Evolutionary conservation across 2,329 filamentous ascomycete species (phyloP).

Genomic region (Geoglossum cookeanum): DNA sequence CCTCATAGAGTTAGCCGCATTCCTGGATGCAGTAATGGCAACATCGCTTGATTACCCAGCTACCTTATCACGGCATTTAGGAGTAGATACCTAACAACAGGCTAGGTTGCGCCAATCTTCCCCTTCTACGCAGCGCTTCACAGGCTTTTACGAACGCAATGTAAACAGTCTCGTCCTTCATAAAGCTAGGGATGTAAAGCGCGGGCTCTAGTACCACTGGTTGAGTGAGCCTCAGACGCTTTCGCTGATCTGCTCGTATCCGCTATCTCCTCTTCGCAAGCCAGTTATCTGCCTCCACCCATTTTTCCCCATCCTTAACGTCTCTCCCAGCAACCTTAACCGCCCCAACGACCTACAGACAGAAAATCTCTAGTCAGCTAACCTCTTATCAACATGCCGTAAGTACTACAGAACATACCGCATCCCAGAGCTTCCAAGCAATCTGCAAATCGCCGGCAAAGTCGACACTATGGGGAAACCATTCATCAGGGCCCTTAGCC

Average conservation of each 20-base stretch:
- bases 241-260: background rate
- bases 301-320: conserved; percentile 32
- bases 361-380: background rate
- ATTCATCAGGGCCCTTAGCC: conserved; percentile 32
- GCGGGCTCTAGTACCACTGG: background rate
- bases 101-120: background rate
- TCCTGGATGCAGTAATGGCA: no score
- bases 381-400: background rate
- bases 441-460: conserved; percentile 37
- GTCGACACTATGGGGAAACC: conserved; percentile 41
- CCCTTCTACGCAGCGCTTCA: background rate
- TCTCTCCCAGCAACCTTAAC: conserved; percentile 34
- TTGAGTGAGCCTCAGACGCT: background rate
- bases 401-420: conserved; percentile 27
- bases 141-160: background rate
- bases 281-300: conserved; percentile 42
- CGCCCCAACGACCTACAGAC: conserved; percentile 33
- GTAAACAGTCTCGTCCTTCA: background rate
- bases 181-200: background rate
- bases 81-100: background rate
- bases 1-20: no score
- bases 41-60: no score
- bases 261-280: conserved; percentile 16
- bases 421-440: conserved; percentile 46
- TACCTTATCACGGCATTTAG: no score